phyloP scores from a whole-genome alignment of 2,329 filamentous ascomycete species.

The Fusarium sp. region DNA sequence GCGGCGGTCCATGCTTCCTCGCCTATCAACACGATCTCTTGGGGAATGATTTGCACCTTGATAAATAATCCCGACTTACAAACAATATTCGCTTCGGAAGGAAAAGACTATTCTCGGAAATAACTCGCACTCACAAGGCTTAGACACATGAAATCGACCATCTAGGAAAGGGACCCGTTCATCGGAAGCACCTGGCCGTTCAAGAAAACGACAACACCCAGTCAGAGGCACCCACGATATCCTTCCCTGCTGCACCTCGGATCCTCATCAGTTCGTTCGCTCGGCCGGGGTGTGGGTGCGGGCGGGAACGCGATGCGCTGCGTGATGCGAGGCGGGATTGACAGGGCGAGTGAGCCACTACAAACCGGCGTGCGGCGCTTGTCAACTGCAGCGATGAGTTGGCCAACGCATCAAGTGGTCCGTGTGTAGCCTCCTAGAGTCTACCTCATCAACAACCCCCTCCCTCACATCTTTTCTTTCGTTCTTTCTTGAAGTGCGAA shows the following conservation, averaged over 20 bases:
- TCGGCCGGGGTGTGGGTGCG: conserved; percentile 32
- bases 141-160: conserved; percentile 7
- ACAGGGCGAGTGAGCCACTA: conserved; percentile 41
- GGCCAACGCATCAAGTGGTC: conserved; percentile 59
- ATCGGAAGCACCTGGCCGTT: conserved; percentile 38
- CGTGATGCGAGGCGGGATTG: conserved; percentile 43
- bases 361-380: conserved; percentile 48
- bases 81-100: background rate
- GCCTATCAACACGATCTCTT: background rate
- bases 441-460: conserved; percentile 48
- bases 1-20: background rate
- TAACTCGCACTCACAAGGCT: conserved; percentile 3
- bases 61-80: conserved; percentile 6
- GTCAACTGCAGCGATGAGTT: conserved; percentile 60
- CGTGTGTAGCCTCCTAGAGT: conserved; percentile 54
- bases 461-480: conserved; percentile 36
- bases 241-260: conserved; percentile 33
- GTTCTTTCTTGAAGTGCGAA: conserved; percentile 18
- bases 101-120: background rate
- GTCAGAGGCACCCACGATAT: conserved; percentile 39
- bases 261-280: conserved; percentile 41
- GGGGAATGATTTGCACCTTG: background rate
- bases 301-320: conserved; percentile 39
- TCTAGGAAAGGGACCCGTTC: conserved; percentile 23
- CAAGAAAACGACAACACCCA: conserved; percentile 30